Evolutionary conservation across 148 eudicot genomes (phyloP).

Genomic region (Vaccinium macrocarpon): DNA sequence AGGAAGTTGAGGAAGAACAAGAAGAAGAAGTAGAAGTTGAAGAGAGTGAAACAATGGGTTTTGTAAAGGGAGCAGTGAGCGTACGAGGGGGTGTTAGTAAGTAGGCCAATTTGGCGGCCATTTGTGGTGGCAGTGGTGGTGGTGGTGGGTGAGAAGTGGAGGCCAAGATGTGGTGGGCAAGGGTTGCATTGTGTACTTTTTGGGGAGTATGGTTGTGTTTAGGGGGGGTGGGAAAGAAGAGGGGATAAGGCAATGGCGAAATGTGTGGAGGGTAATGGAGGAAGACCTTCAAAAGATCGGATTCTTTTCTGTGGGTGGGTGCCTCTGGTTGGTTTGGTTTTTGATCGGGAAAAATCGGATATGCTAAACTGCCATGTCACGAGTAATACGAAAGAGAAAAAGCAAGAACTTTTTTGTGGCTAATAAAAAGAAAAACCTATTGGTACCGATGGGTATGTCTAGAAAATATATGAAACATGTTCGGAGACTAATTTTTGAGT

Average conservation of each 20-base stretch:
- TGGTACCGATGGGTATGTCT: too few species aligned
- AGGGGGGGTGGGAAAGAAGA: conserved; percentile 3
- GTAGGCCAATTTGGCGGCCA: conserved; percentile 72
- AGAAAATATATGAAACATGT: too few species aligned
- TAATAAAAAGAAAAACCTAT: too few species aligned
- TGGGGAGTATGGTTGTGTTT: background rate
- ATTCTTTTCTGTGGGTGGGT: background rate
- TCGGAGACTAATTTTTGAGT: too few species aligned
- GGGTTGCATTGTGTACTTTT: conserved; percentile 8
- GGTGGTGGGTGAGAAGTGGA: conserved; percentile 12
- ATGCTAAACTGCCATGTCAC: background rate
- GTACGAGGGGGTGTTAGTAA: conserved; percentile 43
- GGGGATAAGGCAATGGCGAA: conserved; percentile 46
- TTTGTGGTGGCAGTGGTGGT: conserved; percentile 28
- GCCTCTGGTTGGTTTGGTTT: background rate
- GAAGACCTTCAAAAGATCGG: background rate
- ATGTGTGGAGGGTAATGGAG: conserved; percentile 12
- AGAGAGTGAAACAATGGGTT: conserved; percentile 34
- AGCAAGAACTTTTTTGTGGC: too few species aligned
- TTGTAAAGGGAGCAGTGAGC: conserved; percentile 39
- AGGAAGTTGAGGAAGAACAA: conserved; percentile 9
- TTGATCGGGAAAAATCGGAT: background rate
- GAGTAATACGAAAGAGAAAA: too few species aligned
- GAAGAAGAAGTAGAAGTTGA: conserved; percentile 10
- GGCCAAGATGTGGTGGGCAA: conserved; percentile 17